Percentiles rank a stretch among this genome's conserved stretches.
phyloP scores from a whole-genome alignment of 768 basidiomycete genomes.

The Leucocoprinus birnbaumii region DNA sequence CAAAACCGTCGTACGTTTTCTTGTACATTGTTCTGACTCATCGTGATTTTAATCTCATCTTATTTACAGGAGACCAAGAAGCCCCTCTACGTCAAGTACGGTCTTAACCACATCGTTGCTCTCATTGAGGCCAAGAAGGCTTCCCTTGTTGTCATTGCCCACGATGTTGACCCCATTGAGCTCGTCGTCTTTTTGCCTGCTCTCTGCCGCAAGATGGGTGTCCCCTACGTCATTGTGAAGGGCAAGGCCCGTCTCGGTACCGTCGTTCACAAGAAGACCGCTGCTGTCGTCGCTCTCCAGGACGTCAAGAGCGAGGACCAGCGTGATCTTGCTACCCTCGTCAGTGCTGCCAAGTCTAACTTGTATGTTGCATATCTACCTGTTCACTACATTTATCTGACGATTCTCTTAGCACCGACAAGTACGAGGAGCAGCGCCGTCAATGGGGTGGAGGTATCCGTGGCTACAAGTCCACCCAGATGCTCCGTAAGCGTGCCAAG shows the following conservation, averaged over 20 bases:
- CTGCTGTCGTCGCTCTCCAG: constrained; percentile 86
- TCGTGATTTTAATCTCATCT: neutral
- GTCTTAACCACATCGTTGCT: constrained; percentile 94
- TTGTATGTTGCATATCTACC: constrained; percentile 57
- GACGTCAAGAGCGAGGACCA: constrained; percentile 95
- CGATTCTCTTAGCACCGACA: constrained; percentile 60
- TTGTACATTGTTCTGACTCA: neutral
- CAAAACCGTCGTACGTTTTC: constrained; percentile 34
- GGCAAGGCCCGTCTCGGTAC: constrained; percentile 98
- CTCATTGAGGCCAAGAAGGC: constrained; percentile 98
- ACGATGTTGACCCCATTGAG: constrained; percentile 99
- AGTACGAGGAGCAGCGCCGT: constrained; percentile 88
- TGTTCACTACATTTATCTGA: constrained; percentile 5
- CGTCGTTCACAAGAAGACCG: constrained; percentile 98
- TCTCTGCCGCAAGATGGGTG: constrained; percentile 99
- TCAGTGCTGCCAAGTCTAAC: constrained; percentile 95
- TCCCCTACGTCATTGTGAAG: constrained; percentile 98
- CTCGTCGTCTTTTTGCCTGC: constrained; percentile 98
- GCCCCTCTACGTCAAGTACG: constrained; percentile 93
- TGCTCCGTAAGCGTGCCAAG: constrained; percentile 93
- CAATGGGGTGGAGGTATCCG: constrained; percentile 97
- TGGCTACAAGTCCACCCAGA: constrained; percentile 92
- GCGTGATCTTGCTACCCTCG: constrained; percentile 87
- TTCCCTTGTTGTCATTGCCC: constrained; percentile 90
- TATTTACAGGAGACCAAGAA: constrained; percentile 77